Conservation (phyloP, 2,329 filamentous ascomycete genomes). For the Rachicladosporium sp. region DNA sequence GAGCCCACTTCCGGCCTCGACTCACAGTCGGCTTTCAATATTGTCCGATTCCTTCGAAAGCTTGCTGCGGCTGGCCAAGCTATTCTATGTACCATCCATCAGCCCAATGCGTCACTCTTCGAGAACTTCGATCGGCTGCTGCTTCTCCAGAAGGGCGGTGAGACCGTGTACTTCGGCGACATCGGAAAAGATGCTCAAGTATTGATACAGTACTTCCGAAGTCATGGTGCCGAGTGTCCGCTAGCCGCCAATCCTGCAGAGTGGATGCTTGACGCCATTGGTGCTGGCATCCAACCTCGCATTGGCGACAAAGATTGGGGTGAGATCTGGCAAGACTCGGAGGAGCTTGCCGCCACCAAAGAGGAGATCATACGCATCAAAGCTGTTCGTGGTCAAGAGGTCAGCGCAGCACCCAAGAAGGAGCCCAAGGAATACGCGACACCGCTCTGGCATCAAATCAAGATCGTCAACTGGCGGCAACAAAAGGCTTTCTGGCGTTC, state of each 20-base stretch:
- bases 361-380: constrained; percentile 56
- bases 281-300: constrained; percentile 59
- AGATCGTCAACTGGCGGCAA: constrained; percentile 26
- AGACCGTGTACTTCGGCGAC: constrained; percentile 76
- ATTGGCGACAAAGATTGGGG: constrained; percentile 68
- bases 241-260: constrained; percentile 47
- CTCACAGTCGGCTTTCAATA: constrained; percentile 61
- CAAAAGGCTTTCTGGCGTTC: constrained; percentile 53
- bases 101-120: constrained; percentile 75
- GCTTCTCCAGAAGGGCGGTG: constrained; percentile 64
- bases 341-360: constrained; percentile 57
- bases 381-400: constrained; percentile 41
- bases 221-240: constrained; percentile 39
- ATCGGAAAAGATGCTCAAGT: constrained; percentile 63
- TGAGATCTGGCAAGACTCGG: constrained; percentile 65
- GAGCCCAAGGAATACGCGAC: constrained; percentile 71
- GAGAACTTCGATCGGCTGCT: constrained; percentile 79
- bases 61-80: constrained; percentile 70
- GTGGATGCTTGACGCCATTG: constrained; percentile 78
- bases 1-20: constrained; percentile 68
- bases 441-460: constrained; percentile 48
- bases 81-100: constrained; percentile 83
- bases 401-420: constrained; percentile 30
- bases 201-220: constrained; percentile 46
- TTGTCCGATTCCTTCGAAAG: constrained; percentile 66